These are phyloP conservation scores for Eragrostis nindensis DNA, from an alignment of 176 grass and related monocot species.

Conservation along the genomic window DNA sequence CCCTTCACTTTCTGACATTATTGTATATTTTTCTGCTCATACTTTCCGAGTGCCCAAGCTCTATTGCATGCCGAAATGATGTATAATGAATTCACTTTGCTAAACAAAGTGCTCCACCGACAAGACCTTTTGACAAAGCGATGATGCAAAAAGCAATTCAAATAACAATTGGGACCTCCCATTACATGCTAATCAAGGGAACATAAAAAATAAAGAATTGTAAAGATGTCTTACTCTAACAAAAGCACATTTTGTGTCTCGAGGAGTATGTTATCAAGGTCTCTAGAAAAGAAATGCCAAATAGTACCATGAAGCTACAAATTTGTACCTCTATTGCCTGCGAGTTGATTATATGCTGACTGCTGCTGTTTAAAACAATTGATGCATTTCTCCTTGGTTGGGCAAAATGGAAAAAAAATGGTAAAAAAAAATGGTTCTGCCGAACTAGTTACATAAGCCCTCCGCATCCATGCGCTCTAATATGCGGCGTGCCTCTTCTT, in stretches of 20 bases:
- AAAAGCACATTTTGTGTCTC: slow-evolving; percentile 54
- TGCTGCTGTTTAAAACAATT: slow-evolving; percentile 4
- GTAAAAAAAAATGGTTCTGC: neutral
- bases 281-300: slow-evolving; percentile 13
- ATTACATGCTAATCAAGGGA: neutral
- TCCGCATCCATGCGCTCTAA: slow-evolving; percentile 84
- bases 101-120: neutral
- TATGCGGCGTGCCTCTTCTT: slow-evolving; percentile 82
- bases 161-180: neutral
- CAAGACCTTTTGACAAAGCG: slow-evolving; percentile 11
- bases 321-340: slow-evolving; percentile 21
- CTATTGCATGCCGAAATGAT: slow-evolving; percentile 9
- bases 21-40: neutral
- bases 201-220: neutral
- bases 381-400: slow-evolving; percentile 3
- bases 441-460: slow-evolving; percentile 43
- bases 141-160: slow-evolving; percentile 10
- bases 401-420: slow-evolving; percentile 23
- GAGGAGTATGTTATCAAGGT: slow-evolving; percentile 43
- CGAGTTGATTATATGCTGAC: slow-evolving; percentile 29
- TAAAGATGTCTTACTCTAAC: neutral
- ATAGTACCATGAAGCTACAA: slow-evolving; percentile 1
- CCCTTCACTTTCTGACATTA: neutral
- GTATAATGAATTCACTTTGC: neutral
- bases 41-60: neutral